Base-by-base conservation (phyloP, 192 early-diverging fungal species). In the Gryganskiella cystojenkinii region DNA sequence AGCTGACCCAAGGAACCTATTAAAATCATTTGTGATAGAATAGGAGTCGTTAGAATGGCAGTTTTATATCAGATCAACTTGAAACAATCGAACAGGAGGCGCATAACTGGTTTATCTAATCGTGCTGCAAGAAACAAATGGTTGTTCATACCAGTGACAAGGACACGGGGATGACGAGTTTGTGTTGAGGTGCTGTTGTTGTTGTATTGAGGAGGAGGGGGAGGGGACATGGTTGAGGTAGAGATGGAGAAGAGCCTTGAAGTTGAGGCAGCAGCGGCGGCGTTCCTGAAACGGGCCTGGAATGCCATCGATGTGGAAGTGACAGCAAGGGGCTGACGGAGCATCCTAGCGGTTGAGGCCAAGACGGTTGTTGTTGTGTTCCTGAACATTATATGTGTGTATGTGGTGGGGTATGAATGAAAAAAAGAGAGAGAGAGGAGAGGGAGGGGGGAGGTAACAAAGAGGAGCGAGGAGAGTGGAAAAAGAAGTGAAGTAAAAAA, bases 1-100 rank as follows among this genome's bases (percentile, higher is more conserved):
- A 90, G 86, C 73, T 90, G 89, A 15, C 89, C 89, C 47, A 90
- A 82, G 30, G 74, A 78, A 43, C 74, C 74, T 78, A 43, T 25
- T 44, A 9, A 40, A 40, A 40, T n/a, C n/a, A n/a, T n/a, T n/a
- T n/a, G n/a, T n/a, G 13, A 40, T 13, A 13, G 37, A 40, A 40
- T 5, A 13, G 13, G 13, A 40, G 37, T 13, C 37, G 37, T 40
- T 40, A 40, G 37, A 13, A n/a, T n/a, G n/a, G n/a, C n/a, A n/a
- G n/a, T n/a, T n/a, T n/a, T n/a, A n/a, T n/a, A n/a, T n/a, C n/a
- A n/a, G n/a, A n/a, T n/a, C n/a, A n/a, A n/a, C n/a, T n/a, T n/a
- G n/a, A n/a, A n/a, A n/a, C n/a, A n/a, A n/a, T n/a, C n/a, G n/a
- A n/a, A n/a, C n/a, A n/a, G n/a, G n/a, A n/a, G n/a, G n/a, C n/a